These are phyloP conservation scores for Hyphopichia burtonii DNA, from an alignment of 1,139 yeast species.

Conservation along the genomic window DNA sequence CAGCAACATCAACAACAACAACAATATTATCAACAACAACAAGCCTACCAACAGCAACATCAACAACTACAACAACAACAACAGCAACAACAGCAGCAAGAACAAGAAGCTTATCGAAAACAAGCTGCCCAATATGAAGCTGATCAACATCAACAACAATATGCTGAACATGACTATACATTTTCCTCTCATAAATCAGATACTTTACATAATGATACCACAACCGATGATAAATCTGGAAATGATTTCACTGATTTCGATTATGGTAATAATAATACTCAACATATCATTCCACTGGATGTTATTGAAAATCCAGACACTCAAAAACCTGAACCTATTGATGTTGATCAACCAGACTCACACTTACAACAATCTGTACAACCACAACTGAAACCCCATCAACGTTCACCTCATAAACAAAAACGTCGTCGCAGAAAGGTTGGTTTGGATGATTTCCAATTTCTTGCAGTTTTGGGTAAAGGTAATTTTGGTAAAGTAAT, in stretches of 20 bases:
- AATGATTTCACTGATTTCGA: constrained; percentile 29
- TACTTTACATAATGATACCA: constrained; percentile 7
- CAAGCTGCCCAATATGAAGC: not conserved
- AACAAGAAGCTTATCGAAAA: not conserved
- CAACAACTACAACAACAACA: constrained; percentile 6
- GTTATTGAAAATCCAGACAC: not conserved
- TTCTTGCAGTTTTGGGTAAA: constrained; percentile 91
- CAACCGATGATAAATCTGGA: constrained; percentile 2
- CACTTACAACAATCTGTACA: not conserved
- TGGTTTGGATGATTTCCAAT: constrained; percentile 92
- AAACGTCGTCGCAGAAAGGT: constrained; percentile 61
- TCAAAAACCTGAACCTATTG: not conserved
- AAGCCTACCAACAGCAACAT: constrained; percentile 5
- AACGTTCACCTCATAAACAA: constrained; percentile 21
- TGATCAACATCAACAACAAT: constrained; percentile 8
- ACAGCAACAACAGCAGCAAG: not conserved
- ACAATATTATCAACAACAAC: not conserved
- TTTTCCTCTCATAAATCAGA: constrained; percentile 20
- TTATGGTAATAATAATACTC: constrained; percentile 24
- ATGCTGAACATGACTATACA: constrained; percentile 19
- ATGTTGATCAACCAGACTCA: not conserved
- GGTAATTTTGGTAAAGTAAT: constrained; percentile 98
- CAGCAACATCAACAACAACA: constrained; percentile 4
- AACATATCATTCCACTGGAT: constrained; percentile 13
- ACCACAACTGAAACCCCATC: constrained; percentile 3